Base-by-base conservation (phyloP, 176 grass and related monocot species). In the Elymus sibiricus region DNA sequence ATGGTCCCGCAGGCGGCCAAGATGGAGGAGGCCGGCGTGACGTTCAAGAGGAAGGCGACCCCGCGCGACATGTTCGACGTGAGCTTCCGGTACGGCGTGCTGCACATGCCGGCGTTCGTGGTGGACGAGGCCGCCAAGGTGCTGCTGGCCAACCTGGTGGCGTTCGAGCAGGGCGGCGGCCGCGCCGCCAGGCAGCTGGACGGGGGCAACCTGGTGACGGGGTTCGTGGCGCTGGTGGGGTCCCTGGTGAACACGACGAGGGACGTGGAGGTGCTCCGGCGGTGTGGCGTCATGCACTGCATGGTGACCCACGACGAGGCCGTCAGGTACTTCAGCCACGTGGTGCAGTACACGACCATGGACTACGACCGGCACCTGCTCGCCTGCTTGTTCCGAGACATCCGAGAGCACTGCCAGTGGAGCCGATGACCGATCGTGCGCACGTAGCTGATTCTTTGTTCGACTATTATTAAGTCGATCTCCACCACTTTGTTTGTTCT, bases 251-350 rank as follows among this genome's bases (percentile, higher is more conserved):
- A 68, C 44, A 43, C 47, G 74, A 21, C 87, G 74, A 73, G 76
- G 81, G 85, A 91, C 70, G 7, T 91, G 37, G 85, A 91, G 81
- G 81, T 87, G 47, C 89, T 88, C 85, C 85, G 89, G 29, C 81
- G 89, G 12, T 55, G 81, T 77, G 89, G 89, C 69, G 68, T 91
- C 81, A 76, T 91, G 81, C 89, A 88, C 38, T 91, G 89, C 82
- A 91, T 88, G 89, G n/a, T 91, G 27, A 44, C 80, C 77, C 81
- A 91, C 81, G 89, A 91, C 61, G 89, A 84, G 34, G 89, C 89
- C 76, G 77, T 91, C 17, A 64, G 76, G 6, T 88, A 88, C 70
- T 91, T 91, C 81, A 87, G 86, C 85, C 85, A 91, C 51, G 81
- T 88, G 8, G 81, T 91, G 25, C 89, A 91, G 82, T 91, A 88